Evolutionary conservation across 139 green algal genomes (phyloP).

Genomic region (Closterium sp.): DNA sequence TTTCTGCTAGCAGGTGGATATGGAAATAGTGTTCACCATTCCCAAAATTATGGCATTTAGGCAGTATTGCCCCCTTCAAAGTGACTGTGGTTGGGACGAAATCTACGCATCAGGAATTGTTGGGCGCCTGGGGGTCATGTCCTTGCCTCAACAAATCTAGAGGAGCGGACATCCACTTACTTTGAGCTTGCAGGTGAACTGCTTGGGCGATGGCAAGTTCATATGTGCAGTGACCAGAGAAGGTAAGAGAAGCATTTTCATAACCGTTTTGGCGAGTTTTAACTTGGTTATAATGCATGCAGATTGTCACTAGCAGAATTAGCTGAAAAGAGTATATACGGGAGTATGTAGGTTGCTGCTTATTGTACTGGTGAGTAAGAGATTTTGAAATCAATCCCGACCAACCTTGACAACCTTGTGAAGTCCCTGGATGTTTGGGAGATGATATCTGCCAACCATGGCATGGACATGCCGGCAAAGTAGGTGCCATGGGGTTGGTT

Average conservation of each 20-base stretch:
- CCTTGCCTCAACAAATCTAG: neutral
- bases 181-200: slow-evolving; percentile 18
- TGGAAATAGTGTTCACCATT: slow-evolving; percentile 1
- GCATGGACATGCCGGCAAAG: neutral
- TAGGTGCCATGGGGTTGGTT: too few relatives aligned
- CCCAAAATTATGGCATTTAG: neutral
- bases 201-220: slow-evolving; percentile 4
- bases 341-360: neutral
- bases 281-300: neutral
- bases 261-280: neutral
- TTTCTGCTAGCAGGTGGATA: slow-evolving; percentile 5
- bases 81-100: neutral
- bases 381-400: too few relatives aligned
- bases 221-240: slow-evolving; percentile 24
- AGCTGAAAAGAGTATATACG: neutral
- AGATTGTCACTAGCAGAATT: neutral
- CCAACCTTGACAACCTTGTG: neutral
- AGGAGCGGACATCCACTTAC: slow-evolving; percentile 33
- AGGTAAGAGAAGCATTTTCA: neutral
- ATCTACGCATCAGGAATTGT: neutral
- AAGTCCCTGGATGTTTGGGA: neutral
- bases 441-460: neutral
- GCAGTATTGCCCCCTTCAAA: neutral
- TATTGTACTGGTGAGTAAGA: neutral
- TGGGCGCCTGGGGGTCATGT: slow-evolving; percentile 31